Conservation (phyloP, 129 eudicot species). For the Smallanthus sonchifolius region DNA sequence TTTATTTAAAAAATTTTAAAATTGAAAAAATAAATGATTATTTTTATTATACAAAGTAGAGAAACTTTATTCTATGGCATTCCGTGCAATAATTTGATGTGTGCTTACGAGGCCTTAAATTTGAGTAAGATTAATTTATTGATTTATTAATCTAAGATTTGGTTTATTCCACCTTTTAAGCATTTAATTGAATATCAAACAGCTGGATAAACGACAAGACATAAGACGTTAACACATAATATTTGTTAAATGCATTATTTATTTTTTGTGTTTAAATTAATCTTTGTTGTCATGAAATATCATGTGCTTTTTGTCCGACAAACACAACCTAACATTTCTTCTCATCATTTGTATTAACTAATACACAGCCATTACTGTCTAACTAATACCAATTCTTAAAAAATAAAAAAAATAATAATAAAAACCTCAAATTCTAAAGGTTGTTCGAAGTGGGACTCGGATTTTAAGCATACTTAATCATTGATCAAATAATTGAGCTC, state of each 20-base stretch:
- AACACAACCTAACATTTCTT: not conserved
- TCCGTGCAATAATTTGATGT: too few relatives aligned
- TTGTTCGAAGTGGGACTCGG: not conserved
- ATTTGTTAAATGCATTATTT: slow-evolving; percentile 9
- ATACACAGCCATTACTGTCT: not conserved
- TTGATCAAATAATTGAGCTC: not conserved
- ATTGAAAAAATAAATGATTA: too few relatives aligned
- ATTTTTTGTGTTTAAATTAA: not conserved
- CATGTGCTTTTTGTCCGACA: slow-evolving; percentile 4
- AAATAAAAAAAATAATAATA: not conserved
- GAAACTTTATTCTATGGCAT: too few relatives aligned
- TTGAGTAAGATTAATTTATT: not conserved
- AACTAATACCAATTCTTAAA: not conserved
- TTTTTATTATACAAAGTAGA: too few relatives aligned
- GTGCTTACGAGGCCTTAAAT: not conserved
- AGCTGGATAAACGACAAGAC: slow-evolving; percentile 14
- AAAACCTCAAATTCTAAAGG: not conserved
- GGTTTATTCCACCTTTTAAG: not conserved
- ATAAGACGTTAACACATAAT: slow-evolving; percentile 1
- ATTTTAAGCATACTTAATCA: not conserved
- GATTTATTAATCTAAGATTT: not conserved
- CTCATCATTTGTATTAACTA: not conserved
- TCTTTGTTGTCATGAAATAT: not conserved
- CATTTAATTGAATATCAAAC: not conserved
- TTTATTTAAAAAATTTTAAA: too few relatives aligned